Evolutionary conservation across 1,284 basidiomycete genomes (phyloP).

Genomic region (Cystobasidium slooffiae): DNA sequence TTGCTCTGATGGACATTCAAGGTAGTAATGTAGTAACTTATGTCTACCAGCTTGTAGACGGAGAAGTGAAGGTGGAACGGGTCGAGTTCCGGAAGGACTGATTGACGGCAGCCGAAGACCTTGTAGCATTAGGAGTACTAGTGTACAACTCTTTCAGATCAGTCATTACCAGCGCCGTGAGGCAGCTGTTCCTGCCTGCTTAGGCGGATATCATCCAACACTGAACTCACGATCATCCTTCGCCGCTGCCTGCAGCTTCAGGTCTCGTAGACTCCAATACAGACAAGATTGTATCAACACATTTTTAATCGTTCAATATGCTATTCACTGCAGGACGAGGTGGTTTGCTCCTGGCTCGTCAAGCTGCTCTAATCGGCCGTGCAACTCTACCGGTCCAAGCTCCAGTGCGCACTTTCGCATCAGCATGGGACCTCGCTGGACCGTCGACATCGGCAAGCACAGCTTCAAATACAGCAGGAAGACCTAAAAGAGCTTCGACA

Average conservation of each 20-base stretch:
- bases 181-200: too few species aligned
- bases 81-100: slow-evolving; percentile 54
- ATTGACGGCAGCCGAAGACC: background rate
- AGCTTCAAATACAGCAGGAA: background rate
- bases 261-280: too few species aligned
- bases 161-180: too few species aligned
- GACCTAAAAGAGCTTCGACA: background rate
- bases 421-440: slow-evolving; percentile 40
- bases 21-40: slow-evolving; percentile 93
- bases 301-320: too few species aligned
- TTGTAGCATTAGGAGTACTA: slow-evolving; percentile 1
- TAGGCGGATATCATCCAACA: too few species aligned
- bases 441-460: slow-evolving; percentile 9
- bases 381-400: slow-evolving; percentile 10
- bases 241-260: too few species aligned
- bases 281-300: too few species aligned
- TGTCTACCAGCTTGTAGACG: slow-evolving; percentile 90
- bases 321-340: background rate
- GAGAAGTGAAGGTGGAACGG: slow-evolving; percentile 70
- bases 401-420: slow-evolving; percentile 14
- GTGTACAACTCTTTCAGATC: too few species aligned
- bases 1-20: slow-evolving; percentile 93
- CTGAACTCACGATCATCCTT: too few species aligned
- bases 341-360: background rate
- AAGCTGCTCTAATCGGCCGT: background rate